Conservation (phyloP, 352 stramenopile genomes). For the Phytopythium cucurbitacearum region DNA sequence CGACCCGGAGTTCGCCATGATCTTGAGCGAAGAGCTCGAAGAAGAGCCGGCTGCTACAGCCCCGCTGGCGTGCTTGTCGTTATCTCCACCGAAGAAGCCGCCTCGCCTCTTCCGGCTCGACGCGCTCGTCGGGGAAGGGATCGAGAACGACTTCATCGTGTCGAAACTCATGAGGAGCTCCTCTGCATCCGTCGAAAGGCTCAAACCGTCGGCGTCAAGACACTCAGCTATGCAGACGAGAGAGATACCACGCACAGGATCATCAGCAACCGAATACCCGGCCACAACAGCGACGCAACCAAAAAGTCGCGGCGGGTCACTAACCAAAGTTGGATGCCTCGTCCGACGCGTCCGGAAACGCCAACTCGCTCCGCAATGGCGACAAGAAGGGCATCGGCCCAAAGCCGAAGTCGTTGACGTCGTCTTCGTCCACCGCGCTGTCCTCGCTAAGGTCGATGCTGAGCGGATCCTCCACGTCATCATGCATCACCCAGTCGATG, state of each 20-base stretch:
- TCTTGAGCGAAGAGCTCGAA: conserved; percentile 22
- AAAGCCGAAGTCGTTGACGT: conserved; percentile 69
- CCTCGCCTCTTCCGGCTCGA: conserved; percentile 46
- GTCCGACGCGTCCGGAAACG: conserved; percentile 45
- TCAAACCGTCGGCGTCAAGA: conserved; percentile 33
- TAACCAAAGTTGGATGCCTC: conserved; percentile 74
- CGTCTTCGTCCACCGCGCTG: conserved; percentile 23
- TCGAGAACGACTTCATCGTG: conserved; percentile 78
- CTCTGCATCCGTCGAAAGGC: conserved; percentile 49
- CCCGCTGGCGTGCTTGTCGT: conserved; percentile 14
- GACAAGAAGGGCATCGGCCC: conserved; percentile 45
- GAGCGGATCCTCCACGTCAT: conserved; percentile 60
- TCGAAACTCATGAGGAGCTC: conserved; percentile 88
- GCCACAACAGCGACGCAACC: conserved; percentile 19
- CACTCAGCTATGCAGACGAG: conserved; percentile 44
- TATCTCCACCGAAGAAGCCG: conserved; percentile 34
- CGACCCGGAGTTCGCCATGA: conserved; percentile 22
- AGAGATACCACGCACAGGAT: conserved; percentile 12
- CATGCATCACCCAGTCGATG: conserved; percentile 76
- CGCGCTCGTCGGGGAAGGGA: conserved; percentile 68
- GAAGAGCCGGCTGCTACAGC: not conserved
- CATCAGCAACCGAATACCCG: conserved; percentile 25
- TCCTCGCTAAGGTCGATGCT: conserved; percentile 47
- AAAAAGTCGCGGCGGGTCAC: conserved; percentile 14
- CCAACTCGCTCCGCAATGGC: conserved; percentile 39